A percentile compares a stretch with the other conserved stretches of the same genome.
Evolutionary conservation across 108 stramenopile species (phyloP).

Genomic region (Nitzschia sp.): DNA sequence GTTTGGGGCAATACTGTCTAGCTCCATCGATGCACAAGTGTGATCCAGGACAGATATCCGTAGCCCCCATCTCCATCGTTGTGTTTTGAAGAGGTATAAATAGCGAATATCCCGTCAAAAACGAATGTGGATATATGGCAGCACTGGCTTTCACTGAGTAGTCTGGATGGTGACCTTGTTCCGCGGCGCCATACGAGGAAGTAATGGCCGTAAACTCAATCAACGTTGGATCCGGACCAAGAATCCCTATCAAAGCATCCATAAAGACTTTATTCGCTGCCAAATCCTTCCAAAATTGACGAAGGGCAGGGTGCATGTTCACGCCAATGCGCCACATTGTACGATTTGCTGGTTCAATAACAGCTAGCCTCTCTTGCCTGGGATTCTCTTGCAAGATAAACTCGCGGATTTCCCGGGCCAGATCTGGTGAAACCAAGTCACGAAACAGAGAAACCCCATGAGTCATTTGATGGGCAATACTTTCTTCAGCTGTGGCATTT

Average conservation of each 20-base stretch:
- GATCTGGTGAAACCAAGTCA: slow-evolving; percentile 25
- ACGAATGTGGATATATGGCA: slow-evolving; percentile 55
- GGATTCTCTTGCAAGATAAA: slow-evolving; percentile 44
- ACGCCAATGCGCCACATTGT: slow-evolving; percentile 55
- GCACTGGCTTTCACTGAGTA: slow-evolving; percentile 54
- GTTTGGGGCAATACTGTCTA: slow-evolving; percentile 28
- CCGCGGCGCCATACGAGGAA: slow-evolving; percentile 29
- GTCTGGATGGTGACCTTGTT: slow-evolving; percentile 60
- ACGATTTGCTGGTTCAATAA: slow-evolving; percentile 39
- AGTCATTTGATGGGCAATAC: slow-evolving; percentile 38
- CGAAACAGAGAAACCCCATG: slow-evolving; percentile 54
- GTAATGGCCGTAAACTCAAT: slow-evolving; percentile 69
- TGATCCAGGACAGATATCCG: slow-evolving; percentile 63
- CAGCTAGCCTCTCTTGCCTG: background rate
- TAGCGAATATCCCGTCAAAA: slow-evolving; percentile 53
- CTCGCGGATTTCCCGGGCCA: slow-evolving; percentile 35
- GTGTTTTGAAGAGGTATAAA: slow-evolving; percentile 62
- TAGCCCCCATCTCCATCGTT: slow-evolving; percentile 54
- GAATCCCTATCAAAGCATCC: slow-evolving; percentile 25
- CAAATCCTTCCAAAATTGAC: slow-evolving; percentile 42
- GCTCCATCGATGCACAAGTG: slow-evolving; percentile 51
- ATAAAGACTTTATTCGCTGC: slow-evolving; percentile 32
- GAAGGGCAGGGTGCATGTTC: slow-evolving; percentile 49
- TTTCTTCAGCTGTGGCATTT: slow-evolving; percentile 3
- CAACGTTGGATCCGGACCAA: slow-evolving; percentile 58